phyloP scores from a whole-genome alignment of 768 basidiomycete species.

The Sutorius australiensis region DNA sequence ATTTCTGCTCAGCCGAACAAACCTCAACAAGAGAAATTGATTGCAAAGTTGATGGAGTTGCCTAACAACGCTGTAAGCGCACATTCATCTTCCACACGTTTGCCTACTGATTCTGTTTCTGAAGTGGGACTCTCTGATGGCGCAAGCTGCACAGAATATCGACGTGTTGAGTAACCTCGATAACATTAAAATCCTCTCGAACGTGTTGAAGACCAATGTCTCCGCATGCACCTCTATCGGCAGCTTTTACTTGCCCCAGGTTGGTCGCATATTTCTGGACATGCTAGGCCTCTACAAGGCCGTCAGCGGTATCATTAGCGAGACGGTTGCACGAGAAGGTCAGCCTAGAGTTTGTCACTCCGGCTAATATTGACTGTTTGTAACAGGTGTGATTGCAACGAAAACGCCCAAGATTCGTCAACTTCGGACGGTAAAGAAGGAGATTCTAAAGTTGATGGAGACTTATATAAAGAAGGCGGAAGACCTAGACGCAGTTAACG shows the following conservation, averaged over 20 bases:
- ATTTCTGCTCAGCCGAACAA: constrained; percentile 99
- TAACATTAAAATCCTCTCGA: constrained; percentile 94
- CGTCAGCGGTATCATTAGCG: constrained; percentile 93
- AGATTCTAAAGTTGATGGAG: constrained; percentile 95
- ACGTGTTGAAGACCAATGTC: constrained; percentile 97
- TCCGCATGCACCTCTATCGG: constrained; percentile 97
- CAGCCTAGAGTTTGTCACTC: constrained; percentile 13
- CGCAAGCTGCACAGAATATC: constrained; percentile 87
- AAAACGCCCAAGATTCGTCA: constrained; percentile 96
- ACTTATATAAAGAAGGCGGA: constrained; percentile 97
- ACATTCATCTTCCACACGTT: not conserved
- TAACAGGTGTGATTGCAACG: constrained; percentile 79
- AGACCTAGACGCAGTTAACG: constrained; percentile 90
- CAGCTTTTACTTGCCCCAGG: constrained; percentile 95
- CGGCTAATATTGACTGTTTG: not conserved
- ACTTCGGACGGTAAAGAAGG: constrained; percentile 96
- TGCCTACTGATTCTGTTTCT: constrained; percentile 1
- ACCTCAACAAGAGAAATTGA: constrained; percentile 92
- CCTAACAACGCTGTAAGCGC: constrained; percentile 90
- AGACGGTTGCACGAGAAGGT: constrained; percentile 87
- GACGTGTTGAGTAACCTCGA: constrained; percentile 88
- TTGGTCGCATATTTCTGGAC: constrained; percentile 93
- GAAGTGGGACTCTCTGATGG: constrained; percentile 97
- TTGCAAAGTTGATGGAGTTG: constrained; percentile 92
- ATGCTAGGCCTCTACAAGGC: constrained; percentile 98